These are phyloP conservation scores for Podila horticola DNA, from an alignment of 192 early-diverging fungal genomes.

Conservation along the genomic window DNA sequence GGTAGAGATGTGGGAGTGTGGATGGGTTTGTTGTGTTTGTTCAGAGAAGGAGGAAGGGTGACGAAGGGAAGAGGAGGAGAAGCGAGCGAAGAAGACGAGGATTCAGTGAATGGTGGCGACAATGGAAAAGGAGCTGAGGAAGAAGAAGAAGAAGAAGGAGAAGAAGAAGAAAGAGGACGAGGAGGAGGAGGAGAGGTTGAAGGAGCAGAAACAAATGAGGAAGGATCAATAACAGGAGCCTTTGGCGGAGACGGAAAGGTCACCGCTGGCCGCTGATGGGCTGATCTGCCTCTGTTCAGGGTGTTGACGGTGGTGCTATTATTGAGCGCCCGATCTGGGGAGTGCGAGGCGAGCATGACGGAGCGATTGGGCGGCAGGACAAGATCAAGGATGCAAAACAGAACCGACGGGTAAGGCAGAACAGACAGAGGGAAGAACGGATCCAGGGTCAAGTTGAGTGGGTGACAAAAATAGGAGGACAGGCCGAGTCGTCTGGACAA, in stretches of 20 bases:
- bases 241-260: not conserved
- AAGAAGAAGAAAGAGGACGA: not conserved
- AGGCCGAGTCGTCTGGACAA: not conserved
- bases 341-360: too few relatives aligned
- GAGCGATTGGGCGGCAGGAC: too few relatives aligned
- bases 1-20: not conserved
- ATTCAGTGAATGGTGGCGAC: not conserved
- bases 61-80: slow-evolving; percentile 1
- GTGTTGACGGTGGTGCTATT: too few relatives aligned
- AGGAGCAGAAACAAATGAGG: not conserved
- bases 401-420: too few relatives aligned
- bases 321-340: too few relatives aligned
- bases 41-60: slow-evolving; percentile 1
- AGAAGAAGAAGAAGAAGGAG: not conserved
- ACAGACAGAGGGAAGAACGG: not conserved
- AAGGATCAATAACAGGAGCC: not conserved
- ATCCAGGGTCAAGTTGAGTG: not conserved
- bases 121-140: not conserved
- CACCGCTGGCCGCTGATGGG: not conserved
- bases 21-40: not conserved
- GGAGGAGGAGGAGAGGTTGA: too few relatives aligned
- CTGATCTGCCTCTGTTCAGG: too few relatives aligned
- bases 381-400: too few relatives aligned
- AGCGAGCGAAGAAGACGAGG: not conserved
- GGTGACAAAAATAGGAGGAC: not conserved